Base-by-base conservation (phyloP, 371 early-diverging fungal genomes). In the Saksenaea oblongispora region DNA sequence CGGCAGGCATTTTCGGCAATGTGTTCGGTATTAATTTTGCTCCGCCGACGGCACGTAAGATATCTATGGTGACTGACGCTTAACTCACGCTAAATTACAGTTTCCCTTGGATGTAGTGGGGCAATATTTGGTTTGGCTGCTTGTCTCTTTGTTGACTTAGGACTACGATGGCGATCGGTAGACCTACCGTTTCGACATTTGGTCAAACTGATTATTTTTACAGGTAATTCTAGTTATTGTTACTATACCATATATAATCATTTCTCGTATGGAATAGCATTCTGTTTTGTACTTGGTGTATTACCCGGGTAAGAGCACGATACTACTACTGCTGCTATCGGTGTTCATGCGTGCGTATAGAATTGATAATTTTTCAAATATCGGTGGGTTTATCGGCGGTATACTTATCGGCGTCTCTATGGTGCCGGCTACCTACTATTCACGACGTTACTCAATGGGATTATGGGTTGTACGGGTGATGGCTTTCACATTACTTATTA, bases 231-330 rank as follows among this genome's bases (percentile, higher is more conserved):
- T 26, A 34, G 5, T 35, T 7, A 15, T n/a, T 18, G 42, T n/a
- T 10, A 41, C 11, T 2, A 41, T 0, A 14, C 14, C 14, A 8
- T 28, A 9, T 13, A 15, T 34, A 10, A 56, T 35, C 34, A 1
- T 27, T 34, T 56, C 10, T 27, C 17, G 28, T 34, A 1, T 27
- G 28, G 17, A 13, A 28, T n/a, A 36, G 66, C 73, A 89, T 34
- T 15, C 83, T 10, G 34, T 84, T 84, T 92, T 65, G 69, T 79
- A 7, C 63, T 94, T 24, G 92, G 93, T 3, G 74, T 88, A 51
- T 70, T 92, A 24, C 92, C 94, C 1, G 82, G 75, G 74, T 70
- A 91, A 62, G 90, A 17, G 90, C 69, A 90, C 89, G 68, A 86
- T 85, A 66, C 84, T 84, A 15, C 84, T 82, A 67, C 59, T 82